Base-by-base conservation (phyloP, 2,329 filamentous ascomycete genomes). In the Leptodontidium sp. region DNA sequence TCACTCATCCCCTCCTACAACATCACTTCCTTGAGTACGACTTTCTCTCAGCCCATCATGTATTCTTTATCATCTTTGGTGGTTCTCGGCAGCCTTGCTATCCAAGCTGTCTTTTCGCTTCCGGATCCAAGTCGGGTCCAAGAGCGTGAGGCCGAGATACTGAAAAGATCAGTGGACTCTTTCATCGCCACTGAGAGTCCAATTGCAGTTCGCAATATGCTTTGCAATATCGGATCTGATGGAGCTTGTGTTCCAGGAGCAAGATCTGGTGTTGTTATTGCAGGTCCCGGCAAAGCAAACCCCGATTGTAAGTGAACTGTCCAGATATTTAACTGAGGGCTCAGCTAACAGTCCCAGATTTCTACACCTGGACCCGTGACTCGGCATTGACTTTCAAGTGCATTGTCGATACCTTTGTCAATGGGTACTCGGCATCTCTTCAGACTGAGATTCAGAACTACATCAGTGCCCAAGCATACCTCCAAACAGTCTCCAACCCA, bases 281-380 rank as follows among this genome's bases (percentile, higher is more conserved):
- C 88, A 17, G 85, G 84, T 52, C 88, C 88, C 4, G 86, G 84
- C 70, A 85, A 80, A 45, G 72, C 72, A 17, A 80, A 85, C 62
- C 88, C 88, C 5, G 81, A 88, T 74, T 90, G 87, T 89, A 79
- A 80, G 73, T 58, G 1, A 26, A 35, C 7, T 14, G 15, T 55
- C 21, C 59, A 40, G 8, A 4, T 26, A 4, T 15, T 59, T 11
- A 6, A 64, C n/a, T 47, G 4, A 35, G 58, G 21, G 9, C 14
- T 67, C 15, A 32, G 29, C 66, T 73, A 58, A 73, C 55, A 14
- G 29, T 11, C 45, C n/a, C 64, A 93, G 91, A 94, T 79, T 94
- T 86, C 76, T 94, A 89, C 76, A 93, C 91, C 0, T 95, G 92
- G 92, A 93, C 90, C 1, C 83, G 92, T 75, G 92, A 95, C 78